Evolutionary conservation across 2,329 filamentous ascomycete species (phyloP).

Genomic region (Ascocoryne sarcoides): DNA sequence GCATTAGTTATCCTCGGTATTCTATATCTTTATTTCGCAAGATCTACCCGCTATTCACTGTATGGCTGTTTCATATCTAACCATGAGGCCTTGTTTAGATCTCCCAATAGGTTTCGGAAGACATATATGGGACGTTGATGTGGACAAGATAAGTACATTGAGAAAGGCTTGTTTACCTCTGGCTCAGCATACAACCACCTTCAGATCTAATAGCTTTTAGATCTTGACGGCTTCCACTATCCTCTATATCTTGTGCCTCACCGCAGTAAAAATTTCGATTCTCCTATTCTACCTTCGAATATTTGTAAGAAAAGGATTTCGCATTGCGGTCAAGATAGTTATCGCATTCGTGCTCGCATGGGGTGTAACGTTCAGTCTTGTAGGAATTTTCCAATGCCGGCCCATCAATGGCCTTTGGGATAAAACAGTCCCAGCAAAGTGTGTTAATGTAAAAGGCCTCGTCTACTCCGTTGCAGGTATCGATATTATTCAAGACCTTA

Average conservation of each 20-base stretch:
- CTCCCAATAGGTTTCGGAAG: conserved; percentile 7
- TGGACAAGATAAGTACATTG: conserved; percentile 3
- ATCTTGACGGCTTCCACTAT: conserved; percentile 2
- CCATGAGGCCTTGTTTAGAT: neutral
- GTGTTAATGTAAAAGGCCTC: conserved; percentile 53
- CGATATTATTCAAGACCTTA: conserved; percentile 59
- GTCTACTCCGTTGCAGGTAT: conserved; percentile 58
- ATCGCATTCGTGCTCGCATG: conserved; percentile 1
- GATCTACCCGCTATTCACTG: too few species aligned
- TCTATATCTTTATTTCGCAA: too few species aligned
- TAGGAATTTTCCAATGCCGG: conserved; percentile 8
- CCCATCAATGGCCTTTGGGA: conserved; percentile 10
- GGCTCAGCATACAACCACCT: neutral
- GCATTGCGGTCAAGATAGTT: neutral
- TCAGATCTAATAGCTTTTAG: conserved; percentile 2
- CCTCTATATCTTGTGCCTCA: conserved; percentile 3
- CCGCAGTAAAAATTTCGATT: conserved; percentile 7
- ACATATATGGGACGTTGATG: conserved; percentile 11
- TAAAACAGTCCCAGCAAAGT: conserved; percentile 27
- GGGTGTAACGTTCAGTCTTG: conserved; percentile 3
- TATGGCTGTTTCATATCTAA: neutral
- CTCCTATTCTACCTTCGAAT: conserved; percentile 12
- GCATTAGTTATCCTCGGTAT: too few species aligned
- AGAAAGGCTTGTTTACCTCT: conserved; percentile 3
- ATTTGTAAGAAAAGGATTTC: conserved; percentile 5